A percentile compares a stretch with the other conserved stretches of the same genome.
These are phyloP conservation scores for Chalara sp. DNA, from an alignment of 2,329 filamentous ascomycete genomes.

Conservation along the genomic window DNA sequence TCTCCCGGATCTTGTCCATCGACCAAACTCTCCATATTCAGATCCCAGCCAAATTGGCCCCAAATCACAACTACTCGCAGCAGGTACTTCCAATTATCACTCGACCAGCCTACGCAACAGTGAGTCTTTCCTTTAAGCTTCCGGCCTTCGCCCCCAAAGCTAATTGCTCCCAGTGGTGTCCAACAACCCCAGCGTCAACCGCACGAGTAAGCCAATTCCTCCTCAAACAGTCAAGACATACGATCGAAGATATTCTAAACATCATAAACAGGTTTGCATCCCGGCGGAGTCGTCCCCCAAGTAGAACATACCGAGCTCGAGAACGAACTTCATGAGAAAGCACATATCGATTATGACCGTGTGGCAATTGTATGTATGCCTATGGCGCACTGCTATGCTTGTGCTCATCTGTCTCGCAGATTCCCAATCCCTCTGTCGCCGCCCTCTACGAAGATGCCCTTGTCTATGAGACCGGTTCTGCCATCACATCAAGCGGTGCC, in stretches of 20 bases:
- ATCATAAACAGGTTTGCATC: conserved; percentile 14
- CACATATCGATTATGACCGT: conserved; percentile 98
- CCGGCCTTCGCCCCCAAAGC: too few relatives aligned
- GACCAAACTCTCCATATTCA: conserved; percentile 23
- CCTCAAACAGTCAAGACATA: neutral
- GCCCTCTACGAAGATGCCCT: conserved; percentile 98
- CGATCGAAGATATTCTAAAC: too few relatives aligned
- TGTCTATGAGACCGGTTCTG: conserved; percentile 94
- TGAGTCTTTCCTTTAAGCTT: neutral
- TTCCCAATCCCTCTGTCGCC: conserved; percentile 80
- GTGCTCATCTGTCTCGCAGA: conserved; percentile 32
- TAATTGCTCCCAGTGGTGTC: conserved; percentile 4
- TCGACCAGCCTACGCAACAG: conserved; percentile 23
- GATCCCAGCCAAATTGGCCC: conserved; percentile 22
- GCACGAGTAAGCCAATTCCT: conserved; percentile 31
- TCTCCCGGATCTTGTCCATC: conserved; percentile 30
- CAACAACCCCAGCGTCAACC: conserved; percentile 40
- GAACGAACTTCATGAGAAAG: conserved; percentile 93
- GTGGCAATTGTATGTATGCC: conserved; percentile 78
- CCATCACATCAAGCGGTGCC: conserved; percentile 92
- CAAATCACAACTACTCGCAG: conserved; percentile 18
- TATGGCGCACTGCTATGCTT: neutral
- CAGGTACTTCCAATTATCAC: conserved; percentile 19
- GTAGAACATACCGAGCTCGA: conserved; percentile 90
- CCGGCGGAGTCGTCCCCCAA: conserved; percentile 36